Evolutionary conservation across 164 flowering plant species (phyloP).

Genomic region (Nymphaea colorata): DNA sequence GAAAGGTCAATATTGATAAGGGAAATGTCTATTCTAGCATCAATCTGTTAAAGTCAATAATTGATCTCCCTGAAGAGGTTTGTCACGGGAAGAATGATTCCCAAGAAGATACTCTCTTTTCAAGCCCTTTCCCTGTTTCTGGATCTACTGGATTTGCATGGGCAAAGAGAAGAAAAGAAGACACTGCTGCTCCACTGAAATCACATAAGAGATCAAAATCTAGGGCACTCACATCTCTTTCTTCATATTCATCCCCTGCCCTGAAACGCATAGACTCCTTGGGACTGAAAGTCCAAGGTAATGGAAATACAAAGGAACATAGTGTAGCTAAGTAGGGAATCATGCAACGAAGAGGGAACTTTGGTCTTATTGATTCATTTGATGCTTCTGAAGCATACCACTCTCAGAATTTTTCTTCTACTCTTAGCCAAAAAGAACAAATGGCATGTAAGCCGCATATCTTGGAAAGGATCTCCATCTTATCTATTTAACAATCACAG

Average conservation of each 20-base stretch:
- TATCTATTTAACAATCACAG: neutral
- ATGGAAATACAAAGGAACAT: conserved; percentile 17
- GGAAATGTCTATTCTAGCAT: conserved; percentile 5
- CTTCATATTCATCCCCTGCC: conserved; percentile 24
- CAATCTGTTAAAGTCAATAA: conserved; percentile 18
- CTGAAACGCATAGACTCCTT: conserved; percentile 19
- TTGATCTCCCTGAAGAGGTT: conserved; percentile 25
- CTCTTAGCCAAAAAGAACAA: conserved; percentile 47
- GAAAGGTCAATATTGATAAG: neutral
- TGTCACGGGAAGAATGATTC: conserved; percentile 65
- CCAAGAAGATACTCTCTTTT: conserved; percentile 66
- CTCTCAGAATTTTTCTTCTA: conserved; percentile 66
- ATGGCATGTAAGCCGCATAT: conserved; percentile 31
- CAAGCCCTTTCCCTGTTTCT: conserved; percentile 73
- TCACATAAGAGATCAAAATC: conserved; percentile 65
- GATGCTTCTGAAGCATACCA: conserved; percentile 72
- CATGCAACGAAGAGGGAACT: conserved; percentile 49
- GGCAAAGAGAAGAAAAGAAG: conserved; percentile 69
- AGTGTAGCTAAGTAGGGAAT: conserved; percentile 28
- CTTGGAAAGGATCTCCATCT: conserved; percentile 25
- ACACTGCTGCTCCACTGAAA: conserved; percentile 22
- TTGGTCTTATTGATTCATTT: conserved; percentile 71
- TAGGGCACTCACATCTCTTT: conserved; percentile 26
- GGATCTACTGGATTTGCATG: conserved; percentile 88
- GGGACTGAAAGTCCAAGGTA: conserved; percentile 34